Evolutionary conservation across 2,329 filamentous ascomycete species (phyloP), one percentile per base, ranked within the genome.

Genomic region (Intubia oerlemansii): DNA sequence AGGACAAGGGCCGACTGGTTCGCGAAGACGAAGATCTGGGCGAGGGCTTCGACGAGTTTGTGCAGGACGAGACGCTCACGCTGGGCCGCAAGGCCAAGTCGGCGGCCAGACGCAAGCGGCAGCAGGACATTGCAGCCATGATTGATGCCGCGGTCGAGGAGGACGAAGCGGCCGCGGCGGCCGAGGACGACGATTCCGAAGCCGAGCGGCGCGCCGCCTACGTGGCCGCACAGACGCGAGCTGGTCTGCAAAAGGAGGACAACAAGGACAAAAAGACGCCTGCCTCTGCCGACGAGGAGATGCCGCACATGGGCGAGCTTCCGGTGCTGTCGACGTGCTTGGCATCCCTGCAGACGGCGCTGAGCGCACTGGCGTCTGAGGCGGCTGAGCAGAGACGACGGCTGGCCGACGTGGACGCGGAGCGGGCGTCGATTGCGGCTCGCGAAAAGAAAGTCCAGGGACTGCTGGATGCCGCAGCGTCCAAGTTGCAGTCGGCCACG

Each of bases 11-110:
- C 5, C 65, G 85, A 2, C 61, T 95, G 2, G 64, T 82, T 5
- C 66, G 62, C 24, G 82, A 93, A 19, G 85, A 95, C 41, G 85
- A 95, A 45, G 81, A 95, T 42, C 63, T 93, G 0, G 79, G 78
- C 21, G 88, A 95, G 51, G 84, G 82, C 0, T 95, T 91, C 40
- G 85, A 95, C 34, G 75, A 85, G 31, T 92, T 79, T 41, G 79
- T 88, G 7, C 78, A 88, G 23, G 80, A 92, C 44, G 19, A 28
- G 21, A 67, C 68, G 7, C 66, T 93, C 8, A 66, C 78, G 2
- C 57, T 93, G 0, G 80, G 82, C 19, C 69, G 63, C 36, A 78
- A 76, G 35, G 81, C 81, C 1, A 79, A 88, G 49, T 67, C 65
- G 13, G 78, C 81, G 39, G 73, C 66, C 1, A 56, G 64, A 27